Conservation (phyloP, 805 yeast species). For the Yamadazyma philogaea region DNA sequence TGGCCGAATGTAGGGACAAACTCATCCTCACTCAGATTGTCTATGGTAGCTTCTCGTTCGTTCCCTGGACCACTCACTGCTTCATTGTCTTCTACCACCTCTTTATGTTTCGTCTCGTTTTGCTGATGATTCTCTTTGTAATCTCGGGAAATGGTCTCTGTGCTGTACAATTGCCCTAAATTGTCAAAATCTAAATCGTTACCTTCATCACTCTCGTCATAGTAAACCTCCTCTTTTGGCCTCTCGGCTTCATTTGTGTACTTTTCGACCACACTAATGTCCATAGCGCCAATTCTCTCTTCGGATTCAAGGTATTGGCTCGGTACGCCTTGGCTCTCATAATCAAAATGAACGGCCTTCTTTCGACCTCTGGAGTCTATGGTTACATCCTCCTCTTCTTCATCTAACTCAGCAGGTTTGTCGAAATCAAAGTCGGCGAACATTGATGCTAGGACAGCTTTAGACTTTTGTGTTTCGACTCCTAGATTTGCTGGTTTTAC, state of each 20-base stretch:
- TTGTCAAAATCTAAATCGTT: slow-evolving; percentile 36
- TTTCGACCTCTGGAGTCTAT: slow-evolving; percentile 38
- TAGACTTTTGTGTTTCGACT: slow-evolving; percentile 26
- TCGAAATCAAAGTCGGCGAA: slow-evolving; percentile 34
- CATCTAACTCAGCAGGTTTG: slow-evolving; percentile 34
- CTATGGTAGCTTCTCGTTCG: not conserved
- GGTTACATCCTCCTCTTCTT: slow-evolving; percentile 31
- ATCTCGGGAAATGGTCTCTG: slow-evolving; percentile 20
- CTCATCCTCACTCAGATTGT: slow-evolving; percentile 32
- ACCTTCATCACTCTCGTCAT: slow-evolving; percentile 40
- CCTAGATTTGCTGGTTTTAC: not conserved
- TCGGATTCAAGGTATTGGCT: slow-evolving; percentile 11
- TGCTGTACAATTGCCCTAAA: slow-evolving; percentile 19
- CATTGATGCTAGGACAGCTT: slow-evolving; percentile 33
- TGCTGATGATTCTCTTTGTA: slow-evolving; percentile 16
- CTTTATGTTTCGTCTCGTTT: slow-evolving; percentile 4
- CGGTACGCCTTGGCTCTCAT: slow-evolving; percentile 23
- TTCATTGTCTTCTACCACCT: slow-evolving; percentile 5
- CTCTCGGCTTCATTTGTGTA: slow-evolving; percentile 21
- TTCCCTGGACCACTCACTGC: not conserved
- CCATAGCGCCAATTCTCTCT: slow-evolving; percentile 21
- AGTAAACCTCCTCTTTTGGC: slow-evolving; percentile 29
- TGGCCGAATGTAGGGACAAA: slow-evolving; percentile 54
- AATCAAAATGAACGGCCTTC: slow-evolving; percentile 31
- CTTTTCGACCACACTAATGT: slow-evolving; percentile 18